A percentile compares a stretch with the other conserved stretches of the same genome.
Conservation (phyloP, 139 green algal species). For the Tetraselmis chui region DNA sequence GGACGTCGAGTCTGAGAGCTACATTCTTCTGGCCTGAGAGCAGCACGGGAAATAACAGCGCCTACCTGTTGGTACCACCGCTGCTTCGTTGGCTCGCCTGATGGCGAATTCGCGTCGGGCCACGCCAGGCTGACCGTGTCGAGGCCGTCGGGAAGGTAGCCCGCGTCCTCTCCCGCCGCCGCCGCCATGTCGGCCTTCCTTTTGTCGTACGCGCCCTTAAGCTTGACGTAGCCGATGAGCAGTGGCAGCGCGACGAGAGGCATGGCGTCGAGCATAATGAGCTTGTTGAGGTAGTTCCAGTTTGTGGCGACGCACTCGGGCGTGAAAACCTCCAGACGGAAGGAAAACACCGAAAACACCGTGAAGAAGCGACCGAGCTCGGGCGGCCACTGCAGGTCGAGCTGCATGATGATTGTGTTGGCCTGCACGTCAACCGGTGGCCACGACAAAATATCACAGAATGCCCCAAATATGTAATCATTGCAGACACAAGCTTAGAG, state of each 20-base stretch:
- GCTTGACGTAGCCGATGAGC: not conserved
- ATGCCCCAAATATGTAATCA: too few species aligned
- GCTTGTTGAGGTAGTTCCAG: not conserved
- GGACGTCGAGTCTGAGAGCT: too few species aligned
- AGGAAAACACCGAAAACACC: not conserved
- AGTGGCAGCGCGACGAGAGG: not conserved
- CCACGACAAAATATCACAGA: too few species aligned
- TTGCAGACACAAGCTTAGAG: too few species aligned
- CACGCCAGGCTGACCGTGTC: too few species aligned
- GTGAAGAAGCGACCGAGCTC: not conserved
- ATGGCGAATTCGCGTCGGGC: too few species aligned
- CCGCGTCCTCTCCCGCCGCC: not conserved
- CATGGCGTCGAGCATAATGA: not conserved
- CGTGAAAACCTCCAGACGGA: not conserved
- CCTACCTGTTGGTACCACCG: too few species aligned
- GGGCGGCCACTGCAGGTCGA: not conserved
- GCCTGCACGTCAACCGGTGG: too few species aligned
- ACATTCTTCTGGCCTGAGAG: too few species aligned
- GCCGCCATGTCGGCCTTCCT: not conserved
- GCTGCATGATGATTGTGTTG: constrained; percentile 1
- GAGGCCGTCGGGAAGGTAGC: not conserved
- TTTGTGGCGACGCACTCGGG: not conserved
- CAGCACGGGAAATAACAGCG: too few species aligned
- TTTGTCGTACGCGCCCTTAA: not conserved
- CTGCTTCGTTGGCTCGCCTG: too few species aligned